phyloP scores from a whole-genome alignment of 2,329 filamentous ascomycete genomes.

The Aspergillus quadricinctus region DNA sequence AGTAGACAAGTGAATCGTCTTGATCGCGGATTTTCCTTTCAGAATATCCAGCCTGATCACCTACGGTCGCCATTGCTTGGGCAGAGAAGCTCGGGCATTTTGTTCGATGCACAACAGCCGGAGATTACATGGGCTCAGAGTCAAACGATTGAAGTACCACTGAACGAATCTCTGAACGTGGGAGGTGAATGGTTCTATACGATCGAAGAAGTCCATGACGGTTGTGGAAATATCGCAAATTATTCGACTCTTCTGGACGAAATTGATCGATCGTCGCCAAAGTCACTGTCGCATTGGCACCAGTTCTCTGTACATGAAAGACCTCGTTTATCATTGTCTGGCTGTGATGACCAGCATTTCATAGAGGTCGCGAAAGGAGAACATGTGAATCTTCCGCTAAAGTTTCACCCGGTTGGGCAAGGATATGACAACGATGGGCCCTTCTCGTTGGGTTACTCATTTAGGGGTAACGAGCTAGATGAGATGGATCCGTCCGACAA shows the following conservation, averaged over 20 bases:
- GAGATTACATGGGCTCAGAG: conserved; percentile 73
- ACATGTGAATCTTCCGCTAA: conserved; percentile 63
- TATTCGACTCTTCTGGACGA: conserved; percentile 65
- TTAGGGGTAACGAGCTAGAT: conserved; percentile 71
- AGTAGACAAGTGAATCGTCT: conserved; percentile 80
- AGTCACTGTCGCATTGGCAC: conserved; percentile 63
- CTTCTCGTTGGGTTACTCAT: conserved; percentile 74
- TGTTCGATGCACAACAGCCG: conserved; percentile 50
- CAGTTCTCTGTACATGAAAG: conserved; percentile 82
- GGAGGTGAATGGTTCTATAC: conserved; percentile 84
- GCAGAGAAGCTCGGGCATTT: conserved; percentile 52
- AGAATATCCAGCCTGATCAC: conserved; percentile 88
- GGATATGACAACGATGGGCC: conserved; percentile 56
- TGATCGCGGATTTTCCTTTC: conserved; percentile 80
- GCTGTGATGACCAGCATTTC: conserved; percentile 75
- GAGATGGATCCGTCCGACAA: conserved; percentile 56
- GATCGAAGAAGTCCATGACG: conserved; percentile 88
- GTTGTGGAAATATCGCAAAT: conserved; percentile 76
- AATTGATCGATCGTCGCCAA: conserved; percentile 56
- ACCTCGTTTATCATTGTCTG: conserved; percentile 65
- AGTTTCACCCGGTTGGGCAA: conserved; percentile 61
- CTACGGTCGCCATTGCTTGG: conserved; percentile 72
- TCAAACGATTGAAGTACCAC: conserved; percentile 69
- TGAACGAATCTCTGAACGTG: conserved; percentile 83
- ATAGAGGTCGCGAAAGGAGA: conserved; percentile 78